Percentiles rank a stretch among this genome's conserved stretches.
These are phyloP conservation scores for Aspergillus ustus DNA, from an alignment of 2,329 filamentous ascomycete species.

Conservation along the genomic window DNA sequence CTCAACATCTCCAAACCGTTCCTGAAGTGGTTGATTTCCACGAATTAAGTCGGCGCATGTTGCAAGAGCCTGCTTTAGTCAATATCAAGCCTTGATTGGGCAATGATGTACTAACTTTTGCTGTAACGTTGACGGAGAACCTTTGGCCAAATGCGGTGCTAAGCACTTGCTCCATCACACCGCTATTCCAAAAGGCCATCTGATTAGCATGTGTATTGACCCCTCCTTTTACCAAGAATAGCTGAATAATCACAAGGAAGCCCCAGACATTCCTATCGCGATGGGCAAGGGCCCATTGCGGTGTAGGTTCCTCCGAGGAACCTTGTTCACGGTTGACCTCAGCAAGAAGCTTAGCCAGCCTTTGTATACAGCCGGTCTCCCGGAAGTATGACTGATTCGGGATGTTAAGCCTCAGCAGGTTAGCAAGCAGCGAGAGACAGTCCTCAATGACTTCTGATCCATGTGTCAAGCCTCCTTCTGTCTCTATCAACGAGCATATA, in stretches of 20 bases:
- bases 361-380: conserved; percentile 81
- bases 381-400: conserved; percentile 95
- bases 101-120: conserved; percentile 62
- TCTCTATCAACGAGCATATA: conserved; percentile 78
- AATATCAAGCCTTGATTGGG: conserved; percentile 23
- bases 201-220: conserved; percentile 83
- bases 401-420: conserved; percentile 81
- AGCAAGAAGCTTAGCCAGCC: conserved; percentile 71
- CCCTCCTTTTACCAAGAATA: conserved; percentile 84
- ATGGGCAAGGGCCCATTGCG: conserved; percentile 76
- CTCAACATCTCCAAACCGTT: conserved; percentile 84
- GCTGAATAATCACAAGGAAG: conserved; percentile 78
- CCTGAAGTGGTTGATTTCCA: conserved; percentile 78
- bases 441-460: conserved; percentile 91
- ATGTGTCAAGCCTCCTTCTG: conserved; percentile 79
- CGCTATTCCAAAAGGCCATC: conserved; percentile 80
- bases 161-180: conserved; percentile 76
- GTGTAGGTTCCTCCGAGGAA: conserved; percentile 63
- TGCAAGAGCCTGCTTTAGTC: conserved; percentile 66
- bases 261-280: conserved; percentile 92
- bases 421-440: conserved; percentile 86
- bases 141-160: conserved; percentile 78
- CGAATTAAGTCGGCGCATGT: conserved; percentile 89
- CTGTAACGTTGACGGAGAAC: conserved; percentile 76
- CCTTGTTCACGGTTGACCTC: conserved; percentile 60